Evolutionary conservation across 306 rosid species (phyloP), one percentile per base, ranked within the genome.

Genomic region (Cucurbita argyrosperma): DNA sequence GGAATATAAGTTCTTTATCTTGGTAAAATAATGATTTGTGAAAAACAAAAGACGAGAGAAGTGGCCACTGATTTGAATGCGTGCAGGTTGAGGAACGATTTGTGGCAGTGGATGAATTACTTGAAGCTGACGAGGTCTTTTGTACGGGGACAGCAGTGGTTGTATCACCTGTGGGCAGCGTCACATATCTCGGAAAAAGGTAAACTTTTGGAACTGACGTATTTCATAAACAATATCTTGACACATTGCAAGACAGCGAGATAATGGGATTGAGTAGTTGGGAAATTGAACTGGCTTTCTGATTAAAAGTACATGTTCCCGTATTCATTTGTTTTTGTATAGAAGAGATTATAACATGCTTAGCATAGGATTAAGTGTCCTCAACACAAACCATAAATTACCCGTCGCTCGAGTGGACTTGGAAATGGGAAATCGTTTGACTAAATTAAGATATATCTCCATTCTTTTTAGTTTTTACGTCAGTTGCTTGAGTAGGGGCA

Each of bases 61-160:
- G 40, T 42, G 23, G 40, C 45, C 64, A 58, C 42, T 9, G 80
- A 75, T 51, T 79, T 60, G 75, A 49, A 74, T 69, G 68, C 70
- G 26, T 66, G 54, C 84, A 94, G 99, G 99, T 90, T 71, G 99
- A 94, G 87, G 99, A 94, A 77, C 95, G 99, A 42, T 73, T 51
- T 26, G 97, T 94, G 79, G 75, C 85, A 0, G 99, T 94, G 78
- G 95, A 94, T 73, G 99, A 94, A 77, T 83, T 94, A 82, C 87
- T 94, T 16, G 92, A 83, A 10, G 99, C 99, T 21, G 97, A 94
- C 67, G 97, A 94, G 83, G 99, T 94, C 55, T 94, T 94, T 81
- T 89, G 96, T 76, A 94, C 97, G 0, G 99, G 99, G 73, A 94
- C 97, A 64, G 97, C 99, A 74, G 99, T 94, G 82, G 99, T 94